These are phyloP conservation scores for Pythium dissimile DNA, from an alignment of 352 stramenopile genomes.

Conservation along the genomic window DNA sequence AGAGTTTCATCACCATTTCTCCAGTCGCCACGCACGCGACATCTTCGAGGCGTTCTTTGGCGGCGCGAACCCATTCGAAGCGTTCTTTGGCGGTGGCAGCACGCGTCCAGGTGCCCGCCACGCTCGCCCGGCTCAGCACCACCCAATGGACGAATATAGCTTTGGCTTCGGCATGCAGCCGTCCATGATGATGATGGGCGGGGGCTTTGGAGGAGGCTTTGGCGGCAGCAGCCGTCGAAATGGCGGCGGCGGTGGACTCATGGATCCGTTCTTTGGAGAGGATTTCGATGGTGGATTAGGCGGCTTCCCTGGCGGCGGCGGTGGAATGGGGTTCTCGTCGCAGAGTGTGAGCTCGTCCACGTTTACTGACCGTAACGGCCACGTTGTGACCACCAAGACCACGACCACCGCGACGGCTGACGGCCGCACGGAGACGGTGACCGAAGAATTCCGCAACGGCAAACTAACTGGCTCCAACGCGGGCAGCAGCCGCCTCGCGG, in stretches of 20 bases:
- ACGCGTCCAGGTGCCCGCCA: background rate
- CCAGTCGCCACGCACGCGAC: constrained; percentile 50
- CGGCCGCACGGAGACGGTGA: constrained; percentile 52
- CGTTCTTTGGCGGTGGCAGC: constrained; percentile 37
- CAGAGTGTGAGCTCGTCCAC: constrained; percentile 62
- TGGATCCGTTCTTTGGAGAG: constrained; percentile 51
- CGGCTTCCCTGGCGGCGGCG: constrained; percentile 19
- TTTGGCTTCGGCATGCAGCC: constrained; percentile 25
- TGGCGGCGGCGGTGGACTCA: constrained; percentile 36
- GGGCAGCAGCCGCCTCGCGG: constrained; percentile 42
- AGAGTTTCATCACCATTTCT: constrained; percentile 14
- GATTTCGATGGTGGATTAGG: too few species aligned
- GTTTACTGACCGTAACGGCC: constrained; percentile 63
- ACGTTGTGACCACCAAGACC: constrained; percentile 74
- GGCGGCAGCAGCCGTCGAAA: constrained; percentile 10
- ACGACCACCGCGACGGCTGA: constrained; percentile 52
- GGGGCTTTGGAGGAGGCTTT: constrained; percentile 3
- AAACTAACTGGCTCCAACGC: constrained; percentile 50
- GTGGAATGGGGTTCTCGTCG: constrained; percentile 32
- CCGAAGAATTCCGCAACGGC: constrained; percentile 72
- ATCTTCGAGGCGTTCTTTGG: constrained; percentile 78
- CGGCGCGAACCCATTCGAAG: constrained; percentile 50
- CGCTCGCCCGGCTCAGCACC: background rate
- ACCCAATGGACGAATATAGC: constrained; percentile 26
- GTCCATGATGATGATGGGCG: constrained; percentile 20